Evolutionary conservation across 306 rosid species (phyloP).

Genomic region (Calophaca sinica): DNA sequence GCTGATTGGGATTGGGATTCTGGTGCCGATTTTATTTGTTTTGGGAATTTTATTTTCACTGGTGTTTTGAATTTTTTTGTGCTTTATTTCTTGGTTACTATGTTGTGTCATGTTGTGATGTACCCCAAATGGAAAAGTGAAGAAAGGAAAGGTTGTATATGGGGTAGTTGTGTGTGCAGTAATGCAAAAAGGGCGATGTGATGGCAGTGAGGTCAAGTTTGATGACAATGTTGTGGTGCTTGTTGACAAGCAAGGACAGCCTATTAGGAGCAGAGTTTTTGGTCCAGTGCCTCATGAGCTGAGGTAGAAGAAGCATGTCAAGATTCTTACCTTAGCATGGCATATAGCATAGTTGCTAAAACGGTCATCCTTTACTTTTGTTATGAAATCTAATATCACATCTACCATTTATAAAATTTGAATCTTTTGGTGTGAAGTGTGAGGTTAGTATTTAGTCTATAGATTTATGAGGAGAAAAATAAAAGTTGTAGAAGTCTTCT

Average conservation of each 20-base stretch:
- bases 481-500: background rate
- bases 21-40: too few relatives aligned
- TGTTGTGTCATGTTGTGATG: too few relatives aligned
- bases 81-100: too few relatives aligned
- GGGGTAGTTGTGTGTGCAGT: conserved; percentile 88
- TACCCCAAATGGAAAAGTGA: conserved; percentile 76
- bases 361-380: conserved; percentile 6
- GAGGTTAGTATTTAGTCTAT: background rate
- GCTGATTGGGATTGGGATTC: too few relatives aligned
- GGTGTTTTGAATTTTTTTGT: too few relatives aligned
- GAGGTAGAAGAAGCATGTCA: conserved; percentile 79
- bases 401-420: background rate
- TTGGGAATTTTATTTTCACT: too few relatives aligned
- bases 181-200: conserved; percentile 79
- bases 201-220: conserved; percentile 92
- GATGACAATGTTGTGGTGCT: conserved; percentile 90
- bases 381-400: conserved; percentile 21
- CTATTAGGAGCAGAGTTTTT: conserved; percentile 85
- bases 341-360: conserved; percentile 64
- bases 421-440: background rate
- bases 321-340: conserved; percentile 86
- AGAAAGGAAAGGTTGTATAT: conserved; percentile 79
- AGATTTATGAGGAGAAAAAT: conserved; percentile 12
- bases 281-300: conserved; percentile 59
- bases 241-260: conserved; percentile 92